Conservation (phyloP, 495 filamentous ascomycete species). For the Penicillium steckii region DNA sequence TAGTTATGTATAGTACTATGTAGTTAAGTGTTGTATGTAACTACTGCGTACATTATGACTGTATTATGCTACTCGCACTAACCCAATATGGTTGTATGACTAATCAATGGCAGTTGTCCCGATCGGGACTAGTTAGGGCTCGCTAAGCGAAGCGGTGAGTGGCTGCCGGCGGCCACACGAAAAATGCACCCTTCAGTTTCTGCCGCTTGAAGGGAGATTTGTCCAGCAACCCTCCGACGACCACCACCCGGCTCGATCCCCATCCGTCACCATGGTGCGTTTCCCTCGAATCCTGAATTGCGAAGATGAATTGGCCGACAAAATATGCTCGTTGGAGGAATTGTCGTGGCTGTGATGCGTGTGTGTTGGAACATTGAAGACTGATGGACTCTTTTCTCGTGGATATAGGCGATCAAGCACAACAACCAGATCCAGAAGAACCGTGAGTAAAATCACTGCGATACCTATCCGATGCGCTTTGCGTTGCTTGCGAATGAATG, state of each 20-base stretch:
- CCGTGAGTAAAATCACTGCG: constrained; percentile 60
- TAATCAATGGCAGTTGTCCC: constrained; percentile 22
- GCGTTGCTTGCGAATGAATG: not conserved
- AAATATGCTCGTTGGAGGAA: constrained; percentile 9
- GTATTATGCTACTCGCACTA: too few species aligned
- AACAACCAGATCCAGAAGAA: constrained; percentile 98
- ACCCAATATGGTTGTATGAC: constrained; percentile 7
- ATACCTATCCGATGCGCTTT: constrained; percentile 1
- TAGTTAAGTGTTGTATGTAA: too few species aligned
- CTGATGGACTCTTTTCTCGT: constrained; percentile 33
- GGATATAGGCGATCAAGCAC: constrained; percentile 90
- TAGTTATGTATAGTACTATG: too few species aligned
- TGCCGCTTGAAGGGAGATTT: constrained; percentile 42
- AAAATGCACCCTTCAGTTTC: constrained; percentile 39
- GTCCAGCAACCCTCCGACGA: constrained; percentile 54
- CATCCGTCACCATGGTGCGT: constrained; percentile 66
- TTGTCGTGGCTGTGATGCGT: not conserved
- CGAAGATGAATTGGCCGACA: constrained; percentile 14
- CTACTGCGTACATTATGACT: too few species aligned
- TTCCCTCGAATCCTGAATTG: constrained; percentile 17
- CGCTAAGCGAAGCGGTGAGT: constrained; percentile 49
- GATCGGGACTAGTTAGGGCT: constrained; percentile 41
- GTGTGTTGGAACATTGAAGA: constrained; percentile 16
- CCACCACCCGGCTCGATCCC: constrained; percentile 56
- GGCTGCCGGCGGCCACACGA: constrained; percentile 46